Conservation (phyloP, 2,329 filamentous ascomycete genomes). For the Penicillium brevicompactum region DNA sequence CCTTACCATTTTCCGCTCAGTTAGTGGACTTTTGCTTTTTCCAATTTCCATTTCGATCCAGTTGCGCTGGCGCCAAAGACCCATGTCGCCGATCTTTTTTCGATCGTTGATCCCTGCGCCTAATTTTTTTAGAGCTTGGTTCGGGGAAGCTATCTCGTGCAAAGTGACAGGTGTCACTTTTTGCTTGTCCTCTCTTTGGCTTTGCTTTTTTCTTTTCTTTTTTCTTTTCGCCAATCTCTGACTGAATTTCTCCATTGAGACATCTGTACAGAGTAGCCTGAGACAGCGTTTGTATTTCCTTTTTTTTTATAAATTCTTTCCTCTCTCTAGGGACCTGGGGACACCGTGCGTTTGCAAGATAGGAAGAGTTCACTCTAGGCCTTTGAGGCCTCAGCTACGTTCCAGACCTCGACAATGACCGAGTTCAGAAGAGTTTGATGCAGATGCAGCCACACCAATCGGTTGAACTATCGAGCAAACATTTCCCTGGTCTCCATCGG, state of each 20-base stretch:
- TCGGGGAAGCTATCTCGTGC: conserved; percentile 14
- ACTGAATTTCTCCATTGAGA: conserved; percentile 5
- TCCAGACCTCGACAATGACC: conserved; percentile 13
- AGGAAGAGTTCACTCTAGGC: background rate
- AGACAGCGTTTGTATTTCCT: conserved; percentile 7
- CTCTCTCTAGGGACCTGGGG: background rate
- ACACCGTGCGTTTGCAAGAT: conserved; percentile 14
- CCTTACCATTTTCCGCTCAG: background rate
- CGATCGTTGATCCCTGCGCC: conserved; percentile 18
- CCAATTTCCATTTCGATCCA: conserved; percentile 21
- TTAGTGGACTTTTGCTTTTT: conserved; percentile 21
- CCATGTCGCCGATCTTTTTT: conserved; percentile 23
- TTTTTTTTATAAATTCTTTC: background rate
- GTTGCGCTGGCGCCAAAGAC: conserved; percentile 20
- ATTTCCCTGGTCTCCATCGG: conserved; percentile 20
- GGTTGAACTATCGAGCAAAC: conserved; percentile 32
- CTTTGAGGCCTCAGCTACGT: conserved; percentile 1
- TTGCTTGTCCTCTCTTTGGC: background rate
- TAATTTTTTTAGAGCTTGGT: conserved; percentile 11
- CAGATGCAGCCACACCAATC: conserved; percentile 29
- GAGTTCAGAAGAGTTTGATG: conserved; percentile 21
- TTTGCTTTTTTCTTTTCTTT: conserved; percentile 1
- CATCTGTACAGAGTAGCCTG: conserved; percentile 3
- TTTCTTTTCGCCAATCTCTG: background rate
- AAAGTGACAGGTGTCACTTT: conserved; percentile 26